Evolutionary conservation across 768 basidiomycete genomes (phyloP), one percentile per base, ranked within the genome.

Genomic region (Lentinula edodes): DNA sequence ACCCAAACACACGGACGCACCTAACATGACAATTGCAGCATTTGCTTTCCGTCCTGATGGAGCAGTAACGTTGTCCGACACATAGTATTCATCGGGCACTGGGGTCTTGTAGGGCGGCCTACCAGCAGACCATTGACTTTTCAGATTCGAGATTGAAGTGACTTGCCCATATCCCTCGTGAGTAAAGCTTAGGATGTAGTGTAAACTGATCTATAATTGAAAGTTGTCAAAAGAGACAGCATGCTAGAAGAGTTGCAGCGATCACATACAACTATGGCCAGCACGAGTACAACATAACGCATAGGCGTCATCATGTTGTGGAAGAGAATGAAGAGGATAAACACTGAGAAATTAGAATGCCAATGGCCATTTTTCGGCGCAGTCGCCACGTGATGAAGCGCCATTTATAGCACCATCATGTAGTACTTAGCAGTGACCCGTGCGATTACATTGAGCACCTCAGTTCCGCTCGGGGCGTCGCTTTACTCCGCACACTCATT

Each of bases 21-120:
- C 82, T 48, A 98, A 83, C 65, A 93, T 82, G 53, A 93, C 92
- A 69, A 94, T 88, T 3, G 83, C 85, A 28, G 93, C 93, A 69
- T 91, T 93, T 2, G 90, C 91, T 69, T 83, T 91, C 42, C 86
- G 78, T n/a, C 74, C 78, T 43, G 75, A 76, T 1, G 73, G 68
- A 18, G 73, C 68, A 2, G 75, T 56, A 12, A 67, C 62, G 61
- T 79, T 79, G 16, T 71, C 61, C 15, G 72, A 71, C 60, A 77
- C 64, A 69, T 83, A 86, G 71, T 87, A 87, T 32, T 83, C 77
- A 3, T 84, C 84, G 7, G 84, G 80, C 3, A 89, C 74, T n/a
- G 81, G 75, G n/a, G 76, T 75, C 69, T 84, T 79, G 71, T 88
- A 78, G 8, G 84, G 82, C 20, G 86, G 78, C 23, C 66, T 63